phyloP scores from a whole-genome alignment of 208 protist genomes.

The Perkinsela sp. region DNA sequence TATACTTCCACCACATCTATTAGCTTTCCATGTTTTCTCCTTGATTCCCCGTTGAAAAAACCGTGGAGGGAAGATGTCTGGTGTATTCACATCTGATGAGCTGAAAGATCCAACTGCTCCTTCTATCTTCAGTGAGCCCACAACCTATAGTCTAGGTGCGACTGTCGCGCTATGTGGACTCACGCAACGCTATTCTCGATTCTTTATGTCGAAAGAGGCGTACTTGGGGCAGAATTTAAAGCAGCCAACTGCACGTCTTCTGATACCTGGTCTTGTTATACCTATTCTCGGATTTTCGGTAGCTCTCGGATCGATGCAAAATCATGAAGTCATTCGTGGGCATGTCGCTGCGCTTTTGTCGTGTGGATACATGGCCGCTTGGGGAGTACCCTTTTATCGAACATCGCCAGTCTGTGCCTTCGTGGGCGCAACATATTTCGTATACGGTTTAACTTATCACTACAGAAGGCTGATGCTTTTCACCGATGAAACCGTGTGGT shows the following conservation, averaged over 20 bases:
- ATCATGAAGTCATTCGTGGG: neutral
- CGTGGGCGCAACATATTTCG: neutral
- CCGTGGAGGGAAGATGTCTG: no score
- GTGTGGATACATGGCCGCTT: neutral
- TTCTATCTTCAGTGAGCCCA: neutral
- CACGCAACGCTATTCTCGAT: neutral
- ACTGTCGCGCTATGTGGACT: neutral
- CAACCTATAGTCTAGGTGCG: neutral
- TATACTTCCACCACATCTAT: no score
- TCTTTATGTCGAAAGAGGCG: neutral
- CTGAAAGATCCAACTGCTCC: neutral
- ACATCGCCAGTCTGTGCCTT: neutral
- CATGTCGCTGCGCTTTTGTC: neutral
- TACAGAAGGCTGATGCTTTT: neutral
- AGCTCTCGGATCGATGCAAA: neutral
- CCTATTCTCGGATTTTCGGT: neutral
- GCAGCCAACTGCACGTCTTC: neutral
- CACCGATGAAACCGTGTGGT: neutral
- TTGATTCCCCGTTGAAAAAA: no score
- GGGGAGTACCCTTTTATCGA: neutral
- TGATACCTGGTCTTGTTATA: neutral
- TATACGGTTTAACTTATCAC: neutral
- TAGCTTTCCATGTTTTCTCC: no score
- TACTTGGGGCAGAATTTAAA: neutral
- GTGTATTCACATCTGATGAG: neutral